Conservation (phyloP, 2,329 filamentous ascomycete species). For the Xylogone sp. region DNA sequence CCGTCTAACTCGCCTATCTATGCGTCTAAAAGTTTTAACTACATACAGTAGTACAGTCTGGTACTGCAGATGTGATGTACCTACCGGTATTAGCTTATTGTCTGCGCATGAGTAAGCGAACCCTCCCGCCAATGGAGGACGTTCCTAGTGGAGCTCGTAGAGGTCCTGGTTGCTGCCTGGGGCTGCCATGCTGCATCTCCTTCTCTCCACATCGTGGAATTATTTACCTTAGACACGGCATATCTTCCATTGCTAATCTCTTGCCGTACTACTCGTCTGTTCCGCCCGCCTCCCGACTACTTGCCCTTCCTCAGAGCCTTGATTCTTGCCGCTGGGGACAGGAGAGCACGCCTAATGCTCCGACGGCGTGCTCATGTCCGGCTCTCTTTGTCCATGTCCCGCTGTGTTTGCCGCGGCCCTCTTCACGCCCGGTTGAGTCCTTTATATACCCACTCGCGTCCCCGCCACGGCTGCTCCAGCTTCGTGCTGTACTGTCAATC, state of each 20-base stretch:
- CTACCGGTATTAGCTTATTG: too few relatives aligned
- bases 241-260: too few relatives aligned
- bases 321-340: neutral
- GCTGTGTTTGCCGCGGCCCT: neutral
- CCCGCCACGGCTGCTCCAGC: slow-evolving; percentile 17
- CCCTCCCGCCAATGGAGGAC: too few relatives aligned
- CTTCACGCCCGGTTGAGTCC: neutral
- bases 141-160: too few relatives aligned
- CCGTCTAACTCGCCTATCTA: too few relatives aligned
- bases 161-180: neutral
- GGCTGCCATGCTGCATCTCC: neutral
- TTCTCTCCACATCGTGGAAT: too few relatives aligned
- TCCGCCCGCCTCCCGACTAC: neutral
- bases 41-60: too few relatives aligned
- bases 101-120: too few relatives aligned
- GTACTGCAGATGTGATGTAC: too few relatives aligned
- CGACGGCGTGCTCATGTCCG: neutral
- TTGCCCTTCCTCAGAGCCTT: neutral
- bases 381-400: neutral
- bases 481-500: slow-evolving; percentile 6
- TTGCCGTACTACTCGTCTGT: neutral
- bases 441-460: neutral
- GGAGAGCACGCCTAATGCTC: neutral
- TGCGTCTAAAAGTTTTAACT: too few relatives aligned
- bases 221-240: too few relatives aligned